A percentile compares a stretch with the other conserved stretches of the same genome.
Conservation (phyloP, 2,329 filamentous ascomycete genomes). For the Epichloe sp. region DNA sequence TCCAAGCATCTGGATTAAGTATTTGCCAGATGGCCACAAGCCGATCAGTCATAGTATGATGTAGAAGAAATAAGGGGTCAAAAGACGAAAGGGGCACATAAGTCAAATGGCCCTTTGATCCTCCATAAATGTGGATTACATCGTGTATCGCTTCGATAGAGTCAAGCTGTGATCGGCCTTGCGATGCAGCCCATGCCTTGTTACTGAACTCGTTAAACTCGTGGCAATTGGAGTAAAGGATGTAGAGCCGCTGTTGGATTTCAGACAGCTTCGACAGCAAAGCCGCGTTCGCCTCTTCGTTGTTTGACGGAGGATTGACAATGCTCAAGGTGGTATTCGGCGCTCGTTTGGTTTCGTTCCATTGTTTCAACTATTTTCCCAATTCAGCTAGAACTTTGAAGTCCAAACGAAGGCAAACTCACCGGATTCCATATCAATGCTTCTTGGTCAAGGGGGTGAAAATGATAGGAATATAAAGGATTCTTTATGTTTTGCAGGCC, state of each 20-base stretch:
- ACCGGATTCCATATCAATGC: slow-evolving; percentile 49
- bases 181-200: slow-evolving; percentile 44
- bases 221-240: slow-evolving; percentile 52
- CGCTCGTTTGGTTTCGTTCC: slow-evolving; percentile 46
- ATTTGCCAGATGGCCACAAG: slow-evolving; percentile 66
- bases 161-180: slow-evolving; percentile 38
- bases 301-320: slow-evolving; percentile 36
- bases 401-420: slow-evolving; percentile 16
- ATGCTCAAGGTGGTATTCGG: slow-evolving; percentile 25
- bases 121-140: slow-evolving; percentile 46
- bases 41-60: slow-evolving; percentile 65
- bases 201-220: slow-evolving; percentile 59
- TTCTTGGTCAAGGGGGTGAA: slow-evolving; percentile 43
- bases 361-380: slow-evolving; percentile 38
- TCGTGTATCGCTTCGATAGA: slow-evolving; percentile 55
- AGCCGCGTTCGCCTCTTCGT: slow-evolving; percentile 38
- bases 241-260: slow-evolving; percentile 51
- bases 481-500: slow-evolving; percentile 44
- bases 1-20: slow-evolving; percentile 55
- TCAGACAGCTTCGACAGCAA: slow-evolving; percentile 32
- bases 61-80: slow-evolving; percentile 68
- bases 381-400: neutral
- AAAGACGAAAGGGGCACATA: slow-evolving; percentile 62
- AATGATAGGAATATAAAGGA: slow-evolving; percentile 47
- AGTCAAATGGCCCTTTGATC: slow-evolving; percentile 52